Percentiles rank a stretch among this genome's conserved stretches.
phyloP scores from a whole-genome alignment of 306 rosid species.

The Rosa persica region DNA sequence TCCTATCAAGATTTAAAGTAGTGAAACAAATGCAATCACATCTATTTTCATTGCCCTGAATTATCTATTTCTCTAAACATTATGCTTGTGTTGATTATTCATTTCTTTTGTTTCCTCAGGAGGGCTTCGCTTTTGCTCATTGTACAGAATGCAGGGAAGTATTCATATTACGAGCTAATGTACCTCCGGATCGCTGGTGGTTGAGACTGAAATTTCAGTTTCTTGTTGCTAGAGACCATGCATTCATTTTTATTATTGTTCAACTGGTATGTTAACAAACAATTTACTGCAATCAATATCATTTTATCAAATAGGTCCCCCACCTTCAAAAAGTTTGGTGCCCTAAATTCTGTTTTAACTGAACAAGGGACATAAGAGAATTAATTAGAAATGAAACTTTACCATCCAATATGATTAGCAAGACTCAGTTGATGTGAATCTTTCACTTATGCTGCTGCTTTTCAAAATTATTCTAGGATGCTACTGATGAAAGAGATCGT shows the following conservation, averaged over 20 bases:
- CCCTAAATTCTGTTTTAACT: not conserved
- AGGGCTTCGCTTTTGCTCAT: slow-evolving; percentile 97
- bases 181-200: slow-evolving; percentile 98
- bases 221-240: slow-evolving; percentile 98
- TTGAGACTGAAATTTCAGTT: slow-evolving; percentile 92
- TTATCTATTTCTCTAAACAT: not conserved
- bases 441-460: not conserved
- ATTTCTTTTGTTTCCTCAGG: slow-evolving; percentile 47
- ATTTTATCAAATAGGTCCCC: slow-evolving; percentile 16
- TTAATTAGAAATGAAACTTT: not conserved
- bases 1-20: not conserved
- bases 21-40: not conserved
- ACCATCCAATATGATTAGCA: not conserved
- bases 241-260: slow-evolving; percentile 83
- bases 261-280: slow-evolving; percentile 64
- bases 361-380: not conserved
- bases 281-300: not conserved
- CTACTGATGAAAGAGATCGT: not conserved
- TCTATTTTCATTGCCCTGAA: not conserved
- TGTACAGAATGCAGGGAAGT: slow-evolving; percentile 96
- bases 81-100: slow-evolving; percentile 23
- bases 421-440: not conserved
- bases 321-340: not conserved
- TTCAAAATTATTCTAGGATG: not conserved
- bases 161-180: slow-evolving; percentile 86